Base-by-base conservation (phyloP, 2,329 filamentous ascomycete genomes). In the Colletotrichum spaethianum region DNA sequence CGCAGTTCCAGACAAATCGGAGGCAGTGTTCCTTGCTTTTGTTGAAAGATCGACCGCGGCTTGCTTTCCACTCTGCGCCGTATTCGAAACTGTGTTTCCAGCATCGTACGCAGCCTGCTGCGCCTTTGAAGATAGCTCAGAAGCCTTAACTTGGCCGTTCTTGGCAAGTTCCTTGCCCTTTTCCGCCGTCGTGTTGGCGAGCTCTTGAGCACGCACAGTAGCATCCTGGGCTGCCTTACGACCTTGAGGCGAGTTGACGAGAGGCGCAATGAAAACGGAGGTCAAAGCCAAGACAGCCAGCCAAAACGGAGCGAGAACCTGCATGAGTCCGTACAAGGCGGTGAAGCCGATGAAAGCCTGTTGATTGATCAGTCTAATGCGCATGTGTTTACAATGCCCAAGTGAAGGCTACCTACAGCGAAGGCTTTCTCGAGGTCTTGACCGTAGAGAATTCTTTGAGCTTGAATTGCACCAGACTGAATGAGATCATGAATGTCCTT, bases 401-500 rank as follows among this genome's bases (percentile, higher is more conserved):
- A 12, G n/a, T 11, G 3, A 3, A 18, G 18, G 33, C 33, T 6
- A 62, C 69, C 16, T 40, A 72, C 69, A 14, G 23, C 63, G 26
- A 72, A 63, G 1, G 69, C 63, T 28, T 48, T 62, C 46, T 40
- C 42, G 4, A 72, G 44, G 18, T 72, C 64, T 36, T 72, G 26
- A 6, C 69, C 69, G 14, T 57, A 67, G 1, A 63, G 28, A 5
- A 56, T 52, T 20, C 50, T 59, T n/a, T 72, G 69, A 3, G 42
- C 40, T 31, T 67, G 42, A 3, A 72, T 42, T 2, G 52, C 50
- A 12, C 40, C 31, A 16, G 63, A 61, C 44, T 72, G 69, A n/a
- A 68, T 28, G 2, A 72, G 52, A 20, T 72, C 69, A 16, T 72
- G 69, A 1, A 72, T 18, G 36, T 72, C 69, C 26, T 46, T 67